Percentiles rank a stretch among this genome's conserved stretches.
phyloP scores from a whole-genome alignment of 2,329 filamentous ascomycete genomes.

The Ophiostoma sp. region DNA sequence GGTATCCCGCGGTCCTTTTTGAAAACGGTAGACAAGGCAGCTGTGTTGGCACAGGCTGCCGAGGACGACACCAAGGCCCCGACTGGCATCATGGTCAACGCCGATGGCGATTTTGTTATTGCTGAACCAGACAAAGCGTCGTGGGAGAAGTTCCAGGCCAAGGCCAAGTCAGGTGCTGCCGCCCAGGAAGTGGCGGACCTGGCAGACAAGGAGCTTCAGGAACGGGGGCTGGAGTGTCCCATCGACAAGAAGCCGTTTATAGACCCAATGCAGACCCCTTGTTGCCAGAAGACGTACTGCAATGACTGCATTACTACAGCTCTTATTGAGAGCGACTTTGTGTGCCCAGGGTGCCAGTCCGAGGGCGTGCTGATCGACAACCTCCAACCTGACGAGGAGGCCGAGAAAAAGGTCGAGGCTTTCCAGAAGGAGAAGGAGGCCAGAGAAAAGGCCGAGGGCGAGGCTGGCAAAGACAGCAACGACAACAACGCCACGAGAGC shows the following conservation, averaged over 20 bases:
- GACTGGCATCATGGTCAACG: constrained; percentile 93
- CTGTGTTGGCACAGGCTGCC: constrained; percentile 64
- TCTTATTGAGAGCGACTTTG: constrained; percentile 95
- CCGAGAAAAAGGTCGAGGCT: constrained; percentile 68
- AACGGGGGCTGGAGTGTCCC: constrained; percentile 83
- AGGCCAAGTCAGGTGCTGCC: constrained; percentile 78
- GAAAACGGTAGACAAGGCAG: constrained; percentile 89
- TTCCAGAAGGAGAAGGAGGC: constrained; percentile 58
- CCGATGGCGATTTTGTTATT: constrained; percentile 95
- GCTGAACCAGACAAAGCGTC: constrained; percentile 91
- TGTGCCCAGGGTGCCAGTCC: constrained; percentile 85
- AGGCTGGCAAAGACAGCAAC: constrained; percentile 40
- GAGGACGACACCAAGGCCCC: constrained; percentile 75
- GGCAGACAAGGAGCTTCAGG: constrained; percentile 80
- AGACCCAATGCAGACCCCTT: constrained; percentile 98
- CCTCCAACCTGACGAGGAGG: constrained; percentile 74
- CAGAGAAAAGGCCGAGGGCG: constrained; percentile 31
- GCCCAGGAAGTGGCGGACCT: constrained; percentile 71
- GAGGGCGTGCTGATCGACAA: constrained; percentile 92
- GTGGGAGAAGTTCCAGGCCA: constrained; percentile 96
- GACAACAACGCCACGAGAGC: constrained; percentile 26
- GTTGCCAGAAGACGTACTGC: constrained; percentile 97
- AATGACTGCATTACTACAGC: constrained; percentile 99
- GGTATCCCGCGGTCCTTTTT: constrained; percentile 94
- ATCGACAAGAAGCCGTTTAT: constrained; percentile 98